Conservation (phyloP, 306 rosid genomes). For the Sechiopsis laciniata region DNA sequence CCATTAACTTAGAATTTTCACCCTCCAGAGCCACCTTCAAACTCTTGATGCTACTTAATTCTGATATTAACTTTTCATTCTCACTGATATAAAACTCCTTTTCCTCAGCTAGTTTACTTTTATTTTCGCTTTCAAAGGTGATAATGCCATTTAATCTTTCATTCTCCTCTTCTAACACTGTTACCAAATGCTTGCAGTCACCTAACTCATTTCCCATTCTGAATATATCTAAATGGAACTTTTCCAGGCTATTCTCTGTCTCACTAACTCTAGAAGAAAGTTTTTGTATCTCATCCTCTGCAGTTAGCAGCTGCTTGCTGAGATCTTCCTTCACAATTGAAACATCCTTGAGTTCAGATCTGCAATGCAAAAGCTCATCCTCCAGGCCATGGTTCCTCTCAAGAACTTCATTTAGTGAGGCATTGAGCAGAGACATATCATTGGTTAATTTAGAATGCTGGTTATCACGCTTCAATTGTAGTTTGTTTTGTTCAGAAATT, state of each 20-base stretch:
- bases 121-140: conserved; percentile 41
- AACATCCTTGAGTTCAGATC: conserved; percentile 45
- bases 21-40: conserved; percentile 42
- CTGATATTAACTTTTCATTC: conserved; percentile 55
- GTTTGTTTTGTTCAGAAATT: conserved; percentile 55
- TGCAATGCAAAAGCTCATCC: conserved; percentile 62
- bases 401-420: conserved; percentile 37
- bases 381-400: conserved; percentile 55
- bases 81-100: conserved; percentile 41
- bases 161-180: conserved; percentile 55
- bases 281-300: conserved; percentile 48
- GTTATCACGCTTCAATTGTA: conserved; percentile 46
- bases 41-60: conserved; percentile 38
- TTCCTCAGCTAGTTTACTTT: conserved; percentile 45
- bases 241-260: conserved; percentile 49
- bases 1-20: conserved; percentile 50
- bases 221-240: conserved; percentile 44
- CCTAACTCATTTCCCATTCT: conserved; percentile 55
- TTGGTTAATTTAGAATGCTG: conserved; percentile 38
- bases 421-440: conserved; percentile 45
- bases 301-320: conserved; percentile 37
- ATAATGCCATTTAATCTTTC: conserved; percentile 44
- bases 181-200: conserved; percentile 53
- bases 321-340: conserved; percentile 49
- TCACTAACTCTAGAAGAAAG: conserved; percentile 50